Percentiles rank a stretch among this genome's conserved stretches.
Conservation (phyloP, 306 rosid species). For the Castanospermum australe region DNA sequence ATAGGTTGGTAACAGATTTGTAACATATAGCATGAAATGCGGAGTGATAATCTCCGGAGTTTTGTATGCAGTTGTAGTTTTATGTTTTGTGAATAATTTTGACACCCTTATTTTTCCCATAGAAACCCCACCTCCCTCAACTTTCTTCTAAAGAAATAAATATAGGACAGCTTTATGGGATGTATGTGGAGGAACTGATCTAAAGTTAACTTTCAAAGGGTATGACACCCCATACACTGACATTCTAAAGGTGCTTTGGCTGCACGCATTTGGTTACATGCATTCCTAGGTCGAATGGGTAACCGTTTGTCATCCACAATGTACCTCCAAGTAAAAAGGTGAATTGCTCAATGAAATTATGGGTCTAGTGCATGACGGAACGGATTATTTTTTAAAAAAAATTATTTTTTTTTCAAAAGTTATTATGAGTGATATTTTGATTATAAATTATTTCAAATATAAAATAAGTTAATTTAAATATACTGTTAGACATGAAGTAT, state of each 20-base stretch:
- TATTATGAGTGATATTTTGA: too few species aligned
- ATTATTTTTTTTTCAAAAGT: too few species aligned
- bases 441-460: too few species aligned
- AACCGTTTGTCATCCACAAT: background rate
- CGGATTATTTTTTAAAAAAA: too few species aligned
- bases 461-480: too few species aligned
- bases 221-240: background rate
- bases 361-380: too few species aligned
- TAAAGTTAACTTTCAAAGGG: background rate
- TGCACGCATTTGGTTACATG: background rate
- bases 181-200: background rate
- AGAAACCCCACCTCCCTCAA: background rate
- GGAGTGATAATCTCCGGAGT: slow-evolving; percentile 45
- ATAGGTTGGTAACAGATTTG: slow-evolving; percentile 69
- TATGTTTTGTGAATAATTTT: slow-evolving; percentile 30
- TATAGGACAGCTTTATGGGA: background rate
- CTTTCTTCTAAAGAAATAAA: background rate
- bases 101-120: background rate
- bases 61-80: slow-evolving; percentile 48
- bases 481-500: too few species aligned
- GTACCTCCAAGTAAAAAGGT: background rate
- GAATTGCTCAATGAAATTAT: background rate
- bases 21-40: slow-evolving; percentile 65
- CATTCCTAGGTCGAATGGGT: background rate
- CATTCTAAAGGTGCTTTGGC: background rate